Conservation (phyloP, 805 yeast species). For the Brettanomyces sp. region DNA sequence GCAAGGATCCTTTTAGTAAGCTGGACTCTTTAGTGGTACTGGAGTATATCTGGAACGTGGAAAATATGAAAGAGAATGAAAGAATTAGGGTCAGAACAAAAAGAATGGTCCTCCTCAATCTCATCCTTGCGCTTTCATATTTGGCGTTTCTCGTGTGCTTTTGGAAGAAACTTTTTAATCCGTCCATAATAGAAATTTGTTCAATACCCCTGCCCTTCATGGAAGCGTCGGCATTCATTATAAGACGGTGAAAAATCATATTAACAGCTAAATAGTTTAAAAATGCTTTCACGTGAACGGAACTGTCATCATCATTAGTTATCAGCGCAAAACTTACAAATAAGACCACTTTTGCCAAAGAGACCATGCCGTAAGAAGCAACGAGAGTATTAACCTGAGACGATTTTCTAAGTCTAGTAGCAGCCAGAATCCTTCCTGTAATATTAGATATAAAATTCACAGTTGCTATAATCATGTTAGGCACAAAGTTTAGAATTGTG, state of each 20-base stretch:
- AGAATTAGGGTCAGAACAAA: slow-evolving; percentile 1
- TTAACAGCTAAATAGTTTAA: slow-evolving; percentile 15
- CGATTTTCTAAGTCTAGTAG: not conserved
- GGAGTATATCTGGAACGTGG: not conserved
- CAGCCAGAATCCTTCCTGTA: not conserved
- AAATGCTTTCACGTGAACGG: slow-evolving; percentile 20
- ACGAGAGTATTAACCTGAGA: slow-evolving; percentile 5
- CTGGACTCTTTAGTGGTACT: not conserved
- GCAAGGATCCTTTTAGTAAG: slow-evolving; percentile 2
- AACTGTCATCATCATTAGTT: slow-evolving; percentile 19
- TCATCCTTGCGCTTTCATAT: slow-evolving; percentile 11
- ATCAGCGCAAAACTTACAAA: slow-evolving; percentile 21
- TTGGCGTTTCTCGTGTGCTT: slow-evolving; percentile 10
- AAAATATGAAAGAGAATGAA: not conserved
- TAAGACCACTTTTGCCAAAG: slow-evolving; percentile 19
- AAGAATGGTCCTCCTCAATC: slow-evolving; percentile 12
- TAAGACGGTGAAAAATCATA: slow-evolving; percentile 19
- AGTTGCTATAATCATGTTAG: not conserved
- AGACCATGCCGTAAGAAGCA: slow-evolving; percentile 18
- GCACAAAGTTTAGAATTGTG: slow-evolving; percentile 9
- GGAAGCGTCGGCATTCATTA: slow-evolving; percentile 11
- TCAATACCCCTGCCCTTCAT: not conserved
- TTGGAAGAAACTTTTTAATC: slow-evolving; percentile 11
- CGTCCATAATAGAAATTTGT: slow-evolving; percentile 9
- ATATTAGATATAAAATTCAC: not conserved